Evolutionary conservation across 306 rosid genomes (phyloP), one percentile per base, ranked within the genome.

Genomic region (Quillaja saponaria): DNA sequence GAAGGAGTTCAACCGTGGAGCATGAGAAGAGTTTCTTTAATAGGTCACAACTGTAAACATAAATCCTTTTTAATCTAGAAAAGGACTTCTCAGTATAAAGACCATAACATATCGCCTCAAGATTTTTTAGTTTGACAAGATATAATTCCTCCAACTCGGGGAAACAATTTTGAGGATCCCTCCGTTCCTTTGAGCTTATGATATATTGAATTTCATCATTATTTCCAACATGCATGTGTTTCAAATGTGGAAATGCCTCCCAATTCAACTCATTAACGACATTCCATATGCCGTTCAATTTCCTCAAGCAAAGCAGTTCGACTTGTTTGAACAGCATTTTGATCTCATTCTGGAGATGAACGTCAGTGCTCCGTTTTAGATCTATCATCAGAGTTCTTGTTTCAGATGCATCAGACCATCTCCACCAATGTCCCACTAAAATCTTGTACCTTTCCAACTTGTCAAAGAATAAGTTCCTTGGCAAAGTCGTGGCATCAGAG

Each of bases 271-370:
- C 19, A 17, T 4, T 19, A 13, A 80, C 44, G 6, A 68, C 5
- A 28, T 57, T 72, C 3, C 54, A 6, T 3, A 57, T 72, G 28
- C 39, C 51, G 14, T 21, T 25, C 6, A 58, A 40, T 3, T 78
- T 74, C 61, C 60, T 71, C 3, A 85, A 3, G 4, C 58, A 44
- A 49, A 81, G 64, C 11, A 37, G 37, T 49, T 85, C 80, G 60
- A 65, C 76, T 19, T 28, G 61, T 31, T 59, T 56, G 0, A 84
- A 64, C 16, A 84, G 8, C 49, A 49, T 64, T 42, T 70, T 60
- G 15, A 81, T 28, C 9, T 72, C 72, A 6, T 46, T 38, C 5
- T 78, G 60, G 20, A 59, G 58, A 48, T 72, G 76, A 66, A 57
- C 51, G n/a, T 61, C 33, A 10, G 33, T 7, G 39, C 50, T 31